A percentile compares a stretch with the other conserved stretches of the same genome.
Evolutionary conservation across 371 early-diverging fungal species (phyloP).

Genomic region (Mucor circinelloides): DNA sequence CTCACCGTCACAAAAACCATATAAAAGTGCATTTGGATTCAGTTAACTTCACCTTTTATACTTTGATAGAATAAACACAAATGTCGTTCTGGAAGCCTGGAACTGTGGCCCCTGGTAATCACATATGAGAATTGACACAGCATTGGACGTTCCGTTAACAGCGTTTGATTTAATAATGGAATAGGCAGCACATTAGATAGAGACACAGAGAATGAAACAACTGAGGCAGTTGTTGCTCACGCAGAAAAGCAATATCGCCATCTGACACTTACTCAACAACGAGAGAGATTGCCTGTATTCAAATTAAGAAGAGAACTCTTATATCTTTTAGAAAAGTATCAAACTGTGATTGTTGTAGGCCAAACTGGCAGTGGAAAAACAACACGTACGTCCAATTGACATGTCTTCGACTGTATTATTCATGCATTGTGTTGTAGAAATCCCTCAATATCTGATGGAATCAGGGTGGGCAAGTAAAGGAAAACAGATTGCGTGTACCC

Average conservation of each 20-base stretch:
- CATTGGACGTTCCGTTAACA: not conserved
- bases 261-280: constrained; percentile 55
- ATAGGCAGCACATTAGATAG: constrained; percentile 70
- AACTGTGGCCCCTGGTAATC: constrained; percentile 63
- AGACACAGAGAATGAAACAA: constrained; percentile 64
- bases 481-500: constrained; percentile 79
- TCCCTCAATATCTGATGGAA: constrained; percentile 82
- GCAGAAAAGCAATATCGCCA: constrained; percentile 49
- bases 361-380: constrained; percentile 74
- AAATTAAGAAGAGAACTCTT: constrained; percentile 57
- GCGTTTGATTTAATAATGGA: not conserved
- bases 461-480: constrained; percentile 65
- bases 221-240: constrained; percentile 46
- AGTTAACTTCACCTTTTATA: not conserved
- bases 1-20: not conserved
- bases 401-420: not conserved
- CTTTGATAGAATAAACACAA: not conserved
- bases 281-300: constrained; percentile 64
- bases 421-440: constrained; percentile 42
- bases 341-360: constrained; percentile 69
- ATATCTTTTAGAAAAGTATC: constrained; percentile 65
- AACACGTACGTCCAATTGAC: constrained; percentile 58
- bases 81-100: constrained; percentile 74
- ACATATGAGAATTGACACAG: not conserved
- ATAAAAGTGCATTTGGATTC: not conserved